A percentile compares a stretch with the other conserved stretches of the same genome.
Conservation (phyloP, 495 filamentous ascomycete genomes). For the Cercophora scortea region DNA sequence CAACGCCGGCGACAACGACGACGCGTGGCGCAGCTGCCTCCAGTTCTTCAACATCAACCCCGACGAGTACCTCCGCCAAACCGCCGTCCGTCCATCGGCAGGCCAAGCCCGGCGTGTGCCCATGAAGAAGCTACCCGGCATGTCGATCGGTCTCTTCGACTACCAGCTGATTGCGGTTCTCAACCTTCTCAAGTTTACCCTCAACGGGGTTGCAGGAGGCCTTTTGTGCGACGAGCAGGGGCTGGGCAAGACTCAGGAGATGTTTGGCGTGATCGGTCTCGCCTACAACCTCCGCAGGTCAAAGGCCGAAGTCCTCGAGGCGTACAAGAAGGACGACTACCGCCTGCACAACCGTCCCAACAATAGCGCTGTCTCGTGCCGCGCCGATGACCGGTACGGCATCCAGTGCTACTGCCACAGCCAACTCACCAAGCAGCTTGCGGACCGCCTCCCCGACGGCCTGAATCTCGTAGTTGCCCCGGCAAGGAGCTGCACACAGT, state of each 20-base stretch:
- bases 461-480: conserved; percentile 16
- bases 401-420: conserved; percentile 20
- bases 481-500: conserved; percentile 3
- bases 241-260: conserved; percentile 22
- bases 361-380: conserved; percentile 1
- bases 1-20: conserved; percentile 10
- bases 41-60: conserved; percentile 12
- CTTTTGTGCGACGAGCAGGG: conserved; percentile 21
- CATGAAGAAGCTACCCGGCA: conserved; percentile 14
- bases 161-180: conserved; percentile 21
- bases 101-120: conserved; percentile 11
- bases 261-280: conserved; percentile 14
- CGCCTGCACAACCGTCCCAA: conserved; percentile 4
- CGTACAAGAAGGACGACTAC: not conserved
- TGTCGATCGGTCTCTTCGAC: conserved; percentile 17
- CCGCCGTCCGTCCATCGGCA: not conserved
- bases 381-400: conserved; percentile 11
- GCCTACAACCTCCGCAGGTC: conserved; percentile 6
- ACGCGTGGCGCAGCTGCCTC: conserved; percentile 7
- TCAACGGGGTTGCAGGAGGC: conserved; percentile 13
- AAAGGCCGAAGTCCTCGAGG: conserved; percentile 11
- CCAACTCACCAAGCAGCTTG: conserved; percentile 8
- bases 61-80: conserved; percentile 5
- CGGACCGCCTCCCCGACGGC: conserved; percentile 16
- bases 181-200: conserved; percentile 8